Evolutionary conservation across 1,139 yeast genomes (phyloP).

Genomic region (Ogataea hybrid): DNA sequence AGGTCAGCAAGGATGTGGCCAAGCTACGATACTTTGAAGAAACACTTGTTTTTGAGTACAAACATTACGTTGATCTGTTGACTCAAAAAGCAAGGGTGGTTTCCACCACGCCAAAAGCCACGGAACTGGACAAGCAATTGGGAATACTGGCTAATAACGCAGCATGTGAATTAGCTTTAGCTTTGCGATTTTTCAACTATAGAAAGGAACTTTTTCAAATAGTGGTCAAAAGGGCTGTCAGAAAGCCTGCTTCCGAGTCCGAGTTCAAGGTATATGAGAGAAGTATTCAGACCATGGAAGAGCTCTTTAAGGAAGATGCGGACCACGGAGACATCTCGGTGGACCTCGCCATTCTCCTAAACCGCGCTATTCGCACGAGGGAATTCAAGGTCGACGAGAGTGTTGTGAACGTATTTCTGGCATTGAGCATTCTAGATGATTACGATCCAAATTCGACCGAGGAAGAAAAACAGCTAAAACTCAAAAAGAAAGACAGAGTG

Average conservation of each 20-base stretch:
- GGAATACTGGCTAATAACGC: slow-evolving; percentile 69
- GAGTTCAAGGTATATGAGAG: slow-evolving; percentile 53
- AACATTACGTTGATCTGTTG: slow-evolving; percentile 61
- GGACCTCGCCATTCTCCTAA: slow-evolving; percentile 65
- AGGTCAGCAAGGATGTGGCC: slow-evolving; percentile 79
- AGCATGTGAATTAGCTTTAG: slow-evolving; percentile 70
- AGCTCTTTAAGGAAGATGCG: slow-evolving; percentile 61
- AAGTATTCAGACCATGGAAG: slow-evolving; percentile 65
- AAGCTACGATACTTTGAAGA: slow-evolving; percentile 79
- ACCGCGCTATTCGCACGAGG: slow-evolving; percentile 71
- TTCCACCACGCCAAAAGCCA: slow-evolving; percentile 39
- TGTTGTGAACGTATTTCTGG: slow-evolving; percentile 69
- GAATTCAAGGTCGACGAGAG: slow-evolving; percentile 82
- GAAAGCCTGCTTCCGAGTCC: slow-evolving; percentile 44
- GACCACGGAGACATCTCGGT: slow-evolving; percentile 77
- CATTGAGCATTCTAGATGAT: slow-evolving; percentile 73
- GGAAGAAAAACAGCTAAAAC: slow-evolving; percentile 45
- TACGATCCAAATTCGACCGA: slow-evolving; percentile 64
- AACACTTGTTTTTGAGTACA: slow-evolving; percentile 65
- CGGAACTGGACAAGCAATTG: slow-evolving; percentile 41
- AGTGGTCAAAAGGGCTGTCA: slow-evolving; percentile 63
- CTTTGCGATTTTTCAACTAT: slow-evolving; percentile 78
- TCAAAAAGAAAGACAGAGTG: slow-evolving; percentile 82
- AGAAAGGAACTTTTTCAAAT: slow-evolving; percentile 69
- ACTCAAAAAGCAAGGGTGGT: slow-evolving; percentile 42